phyloP scores from a whole-genome alignment of 352 stramenopile species.

The Phytophthora cajani region DNA sequence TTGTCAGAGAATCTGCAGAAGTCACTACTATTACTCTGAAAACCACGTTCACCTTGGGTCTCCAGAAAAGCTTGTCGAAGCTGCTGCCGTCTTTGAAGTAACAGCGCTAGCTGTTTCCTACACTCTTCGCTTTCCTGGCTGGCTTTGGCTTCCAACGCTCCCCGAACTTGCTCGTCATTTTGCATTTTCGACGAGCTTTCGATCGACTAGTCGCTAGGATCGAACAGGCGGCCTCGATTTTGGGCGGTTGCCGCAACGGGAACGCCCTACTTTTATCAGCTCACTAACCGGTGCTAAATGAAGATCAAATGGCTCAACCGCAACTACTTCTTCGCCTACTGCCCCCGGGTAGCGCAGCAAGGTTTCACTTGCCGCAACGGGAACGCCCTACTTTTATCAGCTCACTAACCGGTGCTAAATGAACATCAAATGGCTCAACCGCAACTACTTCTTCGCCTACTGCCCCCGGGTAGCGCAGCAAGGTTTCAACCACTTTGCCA shows the following conservation, averaged over 20 bases:
- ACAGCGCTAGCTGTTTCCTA: constrained; percentile 48
- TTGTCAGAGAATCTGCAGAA: neutral
- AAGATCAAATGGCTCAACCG: constrained; percentile 48
- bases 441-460: constrained; percentile 40
- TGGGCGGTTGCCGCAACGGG: constrained; percentile 23
- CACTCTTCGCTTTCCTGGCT: constrained; percentile 40
- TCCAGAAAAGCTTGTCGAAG: constrained; percentile 27
- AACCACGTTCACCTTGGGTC: constrained; percentile 20
- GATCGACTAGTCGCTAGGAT: constrained; percentile 4
- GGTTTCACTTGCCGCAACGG: constrained; percentile 23
- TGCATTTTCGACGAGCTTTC: constrained; percentile 46
- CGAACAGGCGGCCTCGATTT: constrained; percentile 23
- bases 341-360: constrained; percentile 48
- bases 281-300: constrained; percentile 44
- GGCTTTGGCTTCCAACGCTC: constrained; percentile 27
- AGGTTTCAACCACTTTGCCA: constrained; percentile 44
- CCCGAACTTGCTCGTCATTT: constrained; percentile 39
- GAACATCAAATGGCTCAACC: constrained; percentile 50
- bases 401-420: constrained; percentile 41
- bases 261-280: constrained; percentile 44
- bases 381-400: constrained; percentile 45
- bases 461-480: constrained; percentile 48
- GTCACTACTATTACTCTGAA: neutral
- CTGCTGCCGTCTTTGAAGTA: constrained; percentile 52
- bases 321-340: constrained; percentile 40